A percentile compares a stretch with the other conserved stretches of the same genome.
Evolutionary conservation across 2,329 filamentous ascomycete genomes (phyloP).

Genomic region (Aureobasidium sp.): DNA sequence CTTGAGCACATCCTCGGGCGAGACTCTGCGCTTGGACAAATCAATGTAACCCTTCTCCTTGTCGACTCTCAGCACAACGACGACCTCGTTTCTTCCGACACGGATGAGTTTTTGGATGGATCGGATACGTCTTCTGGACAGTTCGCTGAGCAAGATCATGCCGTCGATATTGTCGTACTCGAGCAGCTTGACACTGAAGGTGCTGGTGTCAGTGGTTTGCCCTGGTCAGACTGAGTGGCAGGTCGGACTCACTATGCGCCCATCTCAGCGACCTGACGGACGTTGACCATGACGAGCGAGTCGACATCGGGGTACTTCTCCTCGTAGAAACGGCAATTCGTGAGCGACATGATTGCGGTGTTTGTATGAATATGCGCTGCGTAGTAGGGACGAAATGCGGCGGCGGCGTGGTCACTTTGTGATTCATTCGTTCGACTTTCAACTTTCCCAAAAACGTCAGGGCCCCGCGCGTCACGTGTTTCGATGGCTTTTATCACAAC

Average conservation of each 20-base stretch:
- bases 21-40: conserved; percentile 96
- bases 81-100: conserved; percentile 95
- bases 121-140: conserved; percentile 95
- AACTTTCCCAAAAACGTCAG: conserved; percentile 8
- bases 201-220: not conserved
- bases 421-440: not conserved
- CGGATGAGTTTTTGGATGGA: conserved; percentile 98
- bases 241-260: conserved; percentile 61
- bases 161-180: conserved; percentile 99
- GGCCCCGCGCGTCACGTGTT: conserved; percentile 9
- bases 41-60: conserved; percentile 99
- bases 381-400: not conserved
- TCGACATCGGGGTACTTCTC: conserved; percentile 98
- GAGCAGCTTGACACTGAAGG: conserved; percentile 70
- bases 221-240: not conserved
- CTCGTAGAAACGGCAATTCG: conserved; percentile 95
- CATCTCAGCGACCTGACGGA: conserved; percentile 99
- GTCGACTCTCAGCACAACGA: conserved; percentile 96
- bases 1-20: conserved; percentile 93
- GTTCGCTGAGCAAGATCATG: conserved; percentile 98
- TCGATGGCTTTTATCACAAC: conserved; percentile 37
- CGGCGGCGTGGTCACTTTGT: not conserved
- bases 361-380: not conserved
- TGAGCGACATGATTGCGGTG: conserved; percentile 39
- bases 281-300: conserved; percentile 99